Conservation (phyloP, 2,329 filamentous ascomycete genomes). For the Apiospora aurea region DNA sequence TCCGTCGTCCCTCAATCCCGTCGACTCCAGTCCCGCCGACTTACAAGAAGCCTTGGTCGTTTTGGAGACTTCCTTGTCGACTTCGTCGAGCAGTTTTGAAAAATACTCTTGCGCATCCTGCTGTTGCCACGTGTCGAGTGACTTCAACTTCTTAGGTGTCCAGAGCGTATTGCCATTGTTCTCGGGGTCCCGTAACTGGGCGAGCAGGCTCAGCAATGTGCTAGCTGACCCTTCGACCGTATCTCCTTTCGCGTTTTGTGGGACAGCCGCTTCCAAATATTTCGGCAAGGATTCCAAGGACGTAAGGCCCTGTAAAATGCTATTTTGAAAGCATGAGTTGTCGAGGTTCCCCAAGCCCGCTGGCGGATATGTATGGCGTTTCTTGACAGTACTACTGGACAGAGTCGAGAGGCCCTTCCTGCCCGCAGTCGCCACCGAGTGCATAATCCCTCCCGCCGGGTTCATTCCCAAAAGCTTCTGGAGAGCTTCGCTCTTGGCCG, state of each 20-base stretch:
- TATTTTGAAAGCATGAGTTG: constrained; percentile 98
- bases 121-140: constrained; percentile 93
- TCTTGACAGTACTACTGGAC: constrained; percentile 53
- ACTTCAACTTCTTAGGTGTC: constrained; percentile 83
- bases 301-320: constrained; percentile 84
- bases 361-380: constrained; percentile 52
- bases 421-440: constrained; percentile 64
- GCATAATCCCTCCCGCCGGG: constrained; percentile 58
- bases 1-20: constrained; percentile 47
- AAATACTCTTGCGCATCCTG: constrained; percentile 99
- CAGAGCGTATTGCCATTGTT: constrained; percentile 82
- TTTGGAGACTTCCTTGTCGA: constrained; percentile 77
- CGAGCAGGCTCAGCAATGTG: constrained; percentile 69
- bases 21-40: constrained; percentile 49
- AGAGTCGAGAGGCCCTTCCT: constrained; percentile 62
- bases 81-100: constrained; percentile 83
- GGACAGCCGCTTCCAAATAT: constrained; percentile 63
- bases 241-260: constrained; percentile 28
- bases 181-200: constrained; percentile 70
- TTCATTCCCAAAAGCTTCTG: constrained; percentile 68
- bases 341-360: constrained; percentile 87
- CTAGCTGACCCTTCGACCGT: constrained; percentile 47
- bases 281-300: constrained; percentile 73
- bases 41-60: constrained; percentile 47
- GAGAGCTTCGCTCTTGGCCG: constrained; percentile 70